Conservation (phyloP, 2,329 filamentous ascomycete species). For the Colletotrichum tofieldiae region DNA sequence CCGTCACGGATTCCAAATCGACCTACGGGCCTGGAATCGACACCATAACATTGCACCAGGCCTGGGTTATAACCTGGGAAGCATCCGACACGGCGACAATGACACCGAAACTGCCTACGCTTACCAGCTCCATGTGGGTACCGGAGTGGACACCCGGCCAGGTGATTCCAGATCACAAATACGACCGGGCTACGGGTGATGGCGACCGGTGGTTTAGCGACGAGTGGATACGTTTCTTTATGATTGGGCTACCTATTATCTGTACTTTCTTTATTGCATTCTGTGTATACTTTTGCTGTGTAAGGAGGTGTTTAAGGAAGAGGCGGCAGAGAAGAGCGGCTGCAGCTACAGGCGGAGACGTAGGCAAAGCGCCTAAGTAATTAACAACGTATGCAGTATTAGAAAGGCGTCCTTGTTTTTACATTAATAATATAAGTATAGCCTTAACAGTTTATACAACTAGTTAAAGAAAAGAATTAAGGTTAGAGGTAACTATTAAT, state of each 20-base stretch:
- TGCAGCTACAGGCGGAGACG: neutral
- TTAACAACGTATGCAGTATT: too few species aligned
- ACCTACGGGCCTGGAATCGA: too few species aligned
- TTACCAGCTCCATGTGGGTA: slow-evolving; percentile 27
- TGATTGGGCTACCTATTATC: slow-evolving; percentile 34
- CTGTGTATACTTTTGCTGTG: slow-evolving; percentile 37
- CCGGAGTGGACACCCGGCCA: slow-evolving; percentile 32
- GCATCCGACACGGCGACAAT: slow-evolving; percentile 28
- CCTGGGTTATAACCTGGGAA: slow-evolving; percentile 29
- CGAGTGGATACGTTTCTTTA: slow-evolving; percentile 8
- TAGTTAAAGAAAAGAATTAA: too few species aligned
- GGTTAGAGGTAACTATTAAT: too few species aligned
- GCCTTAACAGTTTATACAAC: too few species aligned
- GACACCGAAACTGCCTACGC: slow-evolving; percentile 29
- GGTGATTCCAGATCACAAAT: slow-evolving; percentile 18
- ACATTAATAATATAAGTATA: too few species aligned
- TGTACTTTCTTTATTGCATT: slow-evolving; percentile 5
- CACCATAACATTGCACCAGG: too few species aligned
- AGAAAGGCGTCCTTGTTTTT: too few species aligned
- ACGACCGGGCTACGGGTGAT: neutral
- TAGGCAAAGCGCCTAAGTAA: too few species aligned
- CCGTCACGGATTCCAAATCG: too few species aligned
- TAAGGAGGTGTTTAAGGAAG: slow-evolving; percentile 26
- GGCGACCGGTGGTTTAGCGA: neutral
- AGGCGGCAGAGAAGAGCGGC: slow-evolving; percentile 16